Percentiles rank a stretch among this genome's conserved stretches.
phyloP scores from a whole-genome alignment of 805 yeast species.

The Candida suzukii region DNA sequence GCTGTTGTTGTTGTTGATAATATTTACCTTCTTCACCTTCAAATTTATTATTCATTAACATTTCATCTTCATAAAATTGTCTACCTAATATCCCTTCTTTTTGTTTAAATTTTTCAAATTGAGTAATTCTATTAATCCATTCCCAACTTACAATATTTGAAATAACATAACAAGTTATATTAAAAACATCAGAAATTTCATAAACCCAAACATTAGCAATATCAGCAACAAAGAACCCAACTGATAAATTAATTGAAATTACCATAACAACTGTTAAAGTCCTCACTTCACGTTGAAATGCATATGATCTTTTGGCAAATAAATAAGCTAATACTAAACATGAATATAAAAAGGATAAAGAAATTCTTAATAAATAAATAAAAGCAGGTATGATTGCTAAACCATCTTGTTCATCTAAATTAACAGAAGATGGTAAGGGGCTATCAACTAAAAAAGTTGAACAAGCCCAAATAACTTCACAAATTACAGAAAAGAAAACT shows the following conservation, averaged over 20 bases:
- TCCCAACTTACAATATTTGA: constrained; percentile 79
- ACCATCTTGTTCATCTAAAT: constrained; percentile 29
- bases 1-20: too few species aligned
- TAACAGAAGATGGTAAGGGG: constrained; percentile 16
- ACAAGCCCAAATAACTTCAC: constrained; percentile 67
- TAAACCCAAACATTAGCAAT: constrained; percentile 70
- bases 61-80: constrained; percentile 60
- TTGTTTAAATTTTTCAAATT: constrained; percentile 51
- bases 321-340: constrained; percentile 53
- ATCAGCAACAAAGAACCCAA: constrained; percentile 70
- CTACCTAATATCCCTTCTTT: constrained; percentile 71
- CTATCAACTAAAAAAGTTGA: constrained; percentile 36
- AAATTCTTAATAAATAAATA: constrained; percentile 65
- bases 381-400: constrained; percentile 65
- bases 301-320: constrained; percentile 42
- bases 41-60: not conserved
- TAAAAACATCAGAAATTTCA: constrained; percentile 66
- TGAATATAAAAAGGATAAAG: constrained; percentile 62
- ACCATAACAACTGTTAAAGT: constrained; percentile 50
- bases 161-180: constrained; percentile 62
- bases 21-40: not conserved
- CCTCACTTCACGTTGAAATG: constrained; percentile 43
- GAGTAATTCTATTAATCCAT: constrained; percentile 65
- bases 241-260: constrained; percentile 50
- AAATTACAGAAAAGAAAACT: constrained; percentile 38